These are phyloP conservation scores for Oidium heveae DNA, from an alignment of 2,329 filamentous ascomycete genomes.

Conservation along the genomic window DNA sequence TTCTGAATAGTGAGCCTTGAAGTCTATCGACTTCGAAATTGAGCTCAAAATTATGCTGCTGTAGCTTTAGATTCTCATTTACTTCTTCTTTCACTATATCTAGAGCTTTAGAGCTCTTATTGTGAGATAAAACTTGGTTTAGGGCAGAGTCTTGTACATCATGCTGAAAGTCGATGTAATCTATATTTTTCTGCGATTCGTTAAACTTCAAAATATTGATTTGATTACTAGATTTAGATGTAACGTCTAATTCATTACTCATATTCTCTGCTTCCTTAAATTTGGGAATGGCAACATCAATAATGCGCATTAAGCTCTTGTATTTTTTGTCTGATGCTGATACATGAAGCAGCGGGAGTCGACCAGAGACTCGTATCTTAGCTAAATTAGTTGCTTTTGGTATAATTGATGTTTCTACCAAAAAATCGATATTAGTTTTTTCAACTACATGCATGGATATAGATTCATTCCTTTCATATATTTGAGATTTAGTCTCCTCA, in stretches of 20 bases:
- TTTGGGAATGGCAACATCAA: constrained; percentile 82
- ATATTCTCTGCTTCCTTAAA: constrained; percentile 22
- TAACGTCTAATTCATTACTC: constrained; percentile 1
- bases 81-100: constrained; percentile 38
- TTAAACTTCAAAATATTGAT: constrained; percentile 15
- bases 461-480: constrained; percentile 39
- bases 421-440: constrained; percentile 90
- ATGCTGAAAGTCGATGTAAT: constrained; percentile 52
- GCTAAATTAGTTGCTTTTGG: constrained; percentile 85
- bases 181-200: constrained; percentile 25
- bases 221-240: constrained; percentile 6
- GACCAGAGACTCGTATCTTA: constrained; percentile 73
- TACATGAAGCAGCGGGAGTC: constrained; percentile 75
- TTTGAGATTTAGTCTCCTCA: constrained; percentile 63
- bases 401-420: constrained; percentile 89
- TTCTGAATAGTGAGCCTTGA: constrained; percentile 74
- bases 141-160: constrained; percentile 51
- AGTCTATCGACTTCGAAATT: constrained; percentile 89
- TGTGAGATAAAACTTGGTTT: constrained; percentile 23
- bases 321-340: constrained; percentile 89
- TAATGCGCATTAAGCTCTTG: constrained; percentile 85
- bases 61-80: constrained; percentile 39
- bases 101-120: constrained; percentile 16
- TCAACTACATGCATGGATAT: constrained; percentile 77
- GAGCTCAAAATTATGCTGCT: constrained; percentile 85